Evolutionary conservation across 1,284 basidiomycete species (phyloP), one percentile per base, ranked within the genome.

Genomic region (Phylloboletellus chloephorus): DNA sequence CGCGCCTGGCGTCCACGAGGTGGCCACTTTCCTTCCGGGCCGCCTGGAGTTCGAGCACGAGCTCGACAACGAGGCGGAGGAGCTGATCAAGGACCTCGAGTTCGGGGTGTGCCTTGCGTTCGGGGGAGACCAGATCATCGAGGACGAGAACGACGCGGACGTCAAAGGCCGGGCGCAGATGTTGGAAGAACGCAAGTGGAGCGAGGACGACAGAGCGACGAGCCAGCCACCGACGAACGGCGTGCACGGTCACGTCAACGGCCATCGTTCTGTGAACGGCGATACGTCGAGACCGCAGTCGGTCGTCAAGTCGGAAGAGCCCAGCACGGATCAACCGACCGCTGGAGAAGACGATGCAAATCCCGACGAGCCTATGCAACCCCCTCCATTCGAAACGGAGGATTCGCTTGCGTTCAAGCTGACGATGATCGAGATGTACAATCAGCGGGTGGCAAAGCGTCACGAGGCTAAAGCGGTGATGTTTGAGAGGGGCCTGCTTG

Each of bases 41-140:
- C 84, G 96, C 31, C 75, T 98, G 36, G 95, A 98, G 63, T 98
- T 98, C 61, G 96, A 98, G 61, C 88, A 92, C 52, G 96, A 98
- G 65, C 69, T 92, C 13, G 95, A 98, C 60, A 94, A 96, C 60
- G 93, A 98, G 25, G 95, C 95, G 0, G 95, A 98, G 60, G 84
- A 94, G 57, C 68, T 92, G 2, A 86, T 98, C 51, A 98, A 98
- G 66, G 93, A 98, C 59, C 74, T 98, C 52, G 94, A 98, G 61
- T 98, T 98, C 56, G 95, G 92, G 2, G 68, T 90, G 8, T 90
- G 92, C 44, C 73, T 80, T 26, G 75, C 82, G 33, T 96, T 80
- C 60, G 93, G 89, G 3, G 95, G 95, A 1, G 90, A 88, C 54
- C 71, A 82, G 57, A 88, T 89, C 31, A 71, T 75, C 13, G 83